These are phyloP conservation scores for Zygosaccharomyces lentus DNA, from an alignment of 805 yeast species.

Conservation along the genomic window DNA sequence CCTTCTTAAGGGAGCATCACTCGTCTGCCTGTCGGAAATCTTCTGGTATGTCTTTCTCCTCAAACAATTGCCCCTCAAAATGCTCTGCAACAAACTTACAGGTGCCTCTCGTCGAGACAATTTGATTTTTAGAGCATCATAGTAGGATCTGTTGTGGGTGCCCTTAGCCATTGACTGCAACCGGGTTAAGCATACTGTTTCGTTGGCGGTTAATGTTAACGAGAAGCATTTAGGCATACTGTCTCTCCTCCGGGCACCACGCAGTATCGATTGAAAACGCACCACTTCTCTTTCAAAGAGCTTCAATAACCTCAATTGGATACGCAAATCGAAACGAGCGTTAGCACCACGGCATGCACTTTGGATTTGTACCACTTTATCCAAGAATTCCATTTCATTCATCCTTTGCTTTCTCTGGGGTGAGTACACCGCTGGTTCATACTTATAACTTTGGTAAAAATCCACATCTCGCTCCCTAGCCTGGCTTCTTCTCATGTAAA, in stretches of 20 bases:
- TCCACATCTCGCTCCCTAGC: conserved; percentile 24
- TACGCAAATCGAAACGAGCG: conserved; percentile 58
- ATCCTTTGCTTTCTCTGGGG: conserved; percentile 29
- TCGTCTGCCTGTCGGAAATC: conserved; percentile 1
- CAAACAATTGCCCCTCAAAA: conserved; percentile 36
- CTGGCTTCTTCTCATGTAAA: conserved; percentile 29
- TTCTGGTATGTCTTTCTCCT: conserved; percentile 24
- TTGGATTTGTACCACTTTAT: conserved; percentile 51
- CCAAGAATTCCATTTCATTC: conserved; percentile 31
- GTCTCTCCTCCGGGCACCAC: conserved; percentile 43
- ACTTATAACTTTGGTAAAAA: conserved; percentile 22
- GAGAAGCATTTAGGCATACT: conserved; percentile 5
- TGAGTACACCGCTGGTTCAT: conserved; percentile 26
- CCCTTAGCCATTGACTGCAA: conserved; percentile 61
- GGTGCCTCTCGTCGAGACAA: conserved; percentile 26
- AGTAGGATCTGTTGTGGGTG: conserved; percentile 22
- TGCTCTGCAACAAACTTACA: conserved; percentile 36
- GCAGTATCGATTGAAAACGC: conserved; percentile 45
- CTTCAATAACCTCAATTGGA: conserved; percentile 56
- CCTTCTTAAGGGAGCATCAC: conserved; percentile 15
- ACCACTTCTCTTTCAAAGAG: conserved; percentile 51
- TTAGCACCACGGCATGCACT: conserved; percentile 67
- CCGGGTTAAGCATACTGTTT: conserved; percentile 35
- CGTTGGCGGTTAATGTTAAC: conserved; percentile 1
- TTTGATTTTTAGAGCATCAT: conserved; percentile 25